Conservation (phyloP, 371 early-diverging fungal genomes). For the Vairimorpha necatrix region DNA sequence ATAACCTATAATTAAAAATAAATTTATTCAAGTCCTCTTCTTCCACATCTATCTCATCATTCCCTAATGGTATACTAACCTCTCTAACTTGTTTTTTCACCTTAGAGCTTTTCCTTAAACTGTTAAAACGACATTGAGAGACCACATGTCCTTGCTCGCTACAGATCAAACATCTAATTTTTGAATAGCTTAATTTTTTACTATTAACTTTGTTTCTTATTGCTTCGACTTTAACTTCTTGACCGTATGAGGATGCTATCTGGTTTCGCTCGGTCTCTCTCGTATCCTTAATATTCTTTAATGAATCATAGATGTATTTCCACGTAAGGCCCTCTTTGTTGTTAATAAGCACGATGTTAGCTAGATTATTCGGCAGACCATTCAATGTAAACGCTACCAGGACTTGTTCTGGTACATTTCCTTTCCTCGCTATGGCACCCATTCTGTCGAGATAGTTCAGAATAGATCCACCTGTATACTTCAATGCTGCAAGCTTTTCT, state of each 20-base stretch:
- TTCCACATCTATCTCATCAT: neutral
- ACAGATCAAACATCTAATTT: neutral
- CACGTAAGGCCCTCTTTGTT: neutral
- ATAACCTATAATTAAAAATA: neutral
- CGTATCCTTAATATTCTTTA: neutral
- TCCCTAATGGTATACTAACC: too few species aligned
- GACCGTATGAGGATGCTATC: neutral
- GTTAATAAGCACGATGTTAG: constrained; percentile 6
- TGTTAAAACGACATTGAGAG: neutral
- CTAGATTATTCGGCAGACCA: neutral
- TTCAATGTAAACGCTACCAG: neutral
- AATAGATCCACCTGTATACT: neutral
- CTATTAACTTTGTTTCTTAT: neutral
- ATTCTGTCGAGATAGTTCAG: neutral
- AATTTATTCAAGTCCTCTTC: constrained; percentile 8
- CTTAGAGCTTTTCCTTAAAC: neutral
- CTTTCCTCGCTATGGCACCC: neutral
- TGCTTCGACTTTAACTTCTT: neutral
- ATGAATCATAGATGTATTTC: neutral
- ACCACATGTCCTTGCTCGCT: neutral
- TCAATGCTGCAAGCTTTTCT: constrained; percentile 1
- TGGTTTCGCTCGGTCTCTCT: neutral
- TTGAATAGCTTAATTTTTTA: neutral
- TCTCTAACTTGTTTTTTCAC: neutral
- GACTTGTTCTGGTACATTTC: constrained; percentile 5